Base-by-base conservation (phyloP, 495 filamentous ascomycete species). In the Bryoglossum gracile region DNA sequence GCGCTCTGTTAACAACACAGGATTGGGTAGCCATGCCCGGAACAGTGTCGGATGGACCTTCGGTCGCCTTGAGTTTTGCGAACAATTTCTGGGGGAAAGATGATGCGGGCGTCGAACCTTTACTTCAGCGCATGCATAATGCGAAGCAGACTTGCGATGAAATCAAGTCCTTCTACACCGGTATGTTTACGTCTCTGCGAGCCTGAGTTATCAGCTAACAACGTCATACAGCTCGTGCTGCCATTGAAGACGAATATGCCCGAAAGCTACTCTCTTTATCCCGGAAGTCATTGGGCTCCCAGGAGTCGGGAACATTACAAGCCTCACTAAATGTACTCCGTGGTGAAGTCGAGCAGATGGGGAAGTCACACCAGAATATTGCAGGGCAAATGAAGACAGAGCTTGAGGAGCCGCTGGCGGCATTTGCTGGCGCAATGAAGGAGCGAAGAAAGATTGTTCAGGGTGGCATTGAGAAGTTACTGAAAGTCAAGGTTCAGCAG, bases 11-110 rank as follows among this genome's bases (percentile, higher is more conserved):
- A 47, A 42, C 32, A 51, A 37, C 28, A 18, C 33, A 2, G 19
- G 17, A 41, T 11, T 23, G 39, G 42, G 50, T 21, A 34, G 38
- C 33, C 50, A 62, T 62, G 59, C 59, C 56, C 34, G 50, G 44
- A 46, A 54, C 59, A 21, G 43, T 55, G 26, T 55, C 49, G 17
- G 69, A 70, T 16, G 63, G 55, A 41, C 70, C 71, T 49, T 64
- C 70, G 41, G 69, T 73, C 16, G 59, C 68, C 46, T 62, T 76
- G 46, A 76, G 72, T 51, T 77, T 97, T 68, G 89, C 94, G 59
- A 97, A 97, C 70, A 97, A 99, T 64, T 99, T 99, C 68, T 99
- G 94, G 94, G 94, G 94, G 51, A 96, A 91, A 73, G 89, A 99
- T 65, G 94, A 99, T 72, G 94, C 94, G 33, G 94, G 94, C 55